These are phyloP conservation scores for Pleurotus tuoliensis DNA, from an alignment of 768 basidiomycete genomes.

Conservation along the genomic window DNA sequence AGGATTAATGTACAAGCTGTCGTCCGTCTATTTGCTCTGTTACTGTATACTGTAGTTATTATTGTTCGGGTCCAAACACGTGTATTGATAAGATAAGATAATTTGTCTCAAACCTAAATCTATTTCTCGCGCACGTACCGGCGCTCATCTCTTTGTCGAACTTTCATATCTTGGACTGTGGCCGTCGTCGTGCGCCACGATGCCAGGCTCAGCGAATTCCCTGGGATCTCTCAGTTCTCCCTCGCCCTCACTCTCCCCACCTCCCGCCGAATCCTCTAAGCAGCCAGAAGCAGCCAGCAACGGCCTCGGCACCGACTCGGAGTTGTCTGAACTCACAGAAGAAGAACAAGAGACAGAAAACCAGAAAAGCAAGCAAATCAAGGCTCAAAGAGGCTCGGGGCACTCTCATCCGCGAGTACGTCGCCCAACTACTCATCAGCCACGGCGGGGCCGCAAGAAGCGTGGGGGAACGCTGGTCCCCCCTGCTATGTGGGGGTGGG, in stretches of 20 bases:
- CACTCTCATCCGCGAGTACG: not conserved
- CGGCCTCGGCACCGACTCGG: constrained; percentile 57
- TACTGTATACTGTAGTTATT: no score
- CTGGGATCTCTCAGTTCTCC: constrained; percentile 65
- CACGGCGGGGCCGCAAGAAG: constrained; percentile 34
- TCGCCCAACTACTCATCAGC: constrained; percentile 16
- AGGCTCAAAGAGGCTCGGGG: not conserved
- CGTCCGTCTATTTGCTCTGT: no score
- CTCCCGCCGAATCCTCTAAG: constrained; percentile 16
- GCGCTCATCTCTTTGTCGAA: constrained; percentile 21
- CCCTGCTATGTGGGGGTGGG: constrained; percentile 87
- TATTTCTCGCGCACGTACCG: constrained; percentile 41
- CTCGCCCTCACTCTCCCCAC: constrained; percentile 54
- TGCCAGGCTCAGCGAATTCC: constrained; percentile 60
- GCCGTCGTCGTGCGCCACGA: constrained; percentile 25
- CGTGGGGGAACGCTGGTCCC: constrained; percentile 65
- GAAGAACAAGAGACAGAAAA: constrained; percentile 62
- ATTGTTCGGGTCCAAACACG: not conserved
- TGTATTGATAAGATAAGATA: constrained; percentile 33
- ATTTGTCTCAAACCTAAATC: constrained; percentile 19
- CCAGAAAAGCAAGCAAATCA: constrained; percentile 12
- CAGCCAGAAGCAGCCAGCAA: constrained; percentile 20
- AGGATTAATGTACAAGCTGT: constrained; percentile 13
- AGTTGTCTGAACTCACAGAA: constrained; percentile 81
- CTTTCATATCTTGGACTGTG: constrained; percentile 23